Conservation (phyloP, 306 rosid genomes). For the Geum urbanum region DNA sequence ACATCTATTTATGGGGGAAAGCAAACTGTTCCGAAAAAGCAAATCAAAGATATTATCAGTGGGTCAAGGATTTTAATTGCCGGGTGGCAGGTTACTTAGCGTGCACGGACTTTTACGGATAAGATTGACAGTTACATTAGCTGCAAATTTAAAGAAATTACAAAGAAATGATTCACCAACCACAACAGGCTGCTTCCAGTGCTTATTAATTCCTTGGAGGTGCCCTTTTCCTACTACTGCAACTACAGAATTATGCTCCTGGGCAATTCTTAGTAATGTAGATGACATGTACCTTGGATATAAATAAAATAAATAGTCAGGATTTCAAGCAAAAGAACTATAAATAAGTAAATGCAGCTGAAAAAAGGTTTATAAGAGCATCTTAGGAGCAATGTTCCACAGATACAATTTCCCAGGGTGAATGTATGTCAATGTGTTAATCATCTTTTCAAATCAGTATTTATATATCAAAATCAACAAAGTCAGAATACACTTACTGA, state of each 20-base stretch:
- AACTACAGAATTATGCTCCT: conserved; percentile 60
- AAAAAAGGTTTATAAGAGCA: background rate
- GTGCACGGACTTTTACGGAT: background rate
- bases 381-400: background rate
- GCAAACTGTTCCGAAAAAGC: background rate
- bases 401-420: background rate
- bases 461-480: background rate
- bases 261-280: conserved; percentile 59
- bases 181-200: conserved; percentile 84
- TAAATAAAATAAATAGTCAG: conserved; percentile 1
- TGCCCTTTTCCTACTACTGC: conserved; percentile 97
- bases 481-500: conserved; percentile 51
- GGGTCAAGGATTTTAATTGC: background rate
- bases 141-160: background rate
- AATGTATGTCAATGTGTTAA: background rate
- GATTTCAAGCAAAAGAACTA: background rate
- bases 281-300: conserved; percentile 74
- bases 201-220: conserved; percentile 77
- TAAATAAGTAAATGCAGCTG: background rate
- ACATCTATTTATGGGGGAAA: background rate
- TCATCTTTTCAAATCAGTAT: conserved; percentile 5
- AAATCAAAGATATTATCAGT: background rate
- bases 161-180: conserved; percentile 38
- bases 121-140: background rate
- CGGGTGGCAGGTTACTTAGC: background rate